Percentiles rank a stretch among this genome's conserved stretches.
Conservation (phyloP, 129 eudicot genomes). For the Centrapalus pauciflorus region DNA sequence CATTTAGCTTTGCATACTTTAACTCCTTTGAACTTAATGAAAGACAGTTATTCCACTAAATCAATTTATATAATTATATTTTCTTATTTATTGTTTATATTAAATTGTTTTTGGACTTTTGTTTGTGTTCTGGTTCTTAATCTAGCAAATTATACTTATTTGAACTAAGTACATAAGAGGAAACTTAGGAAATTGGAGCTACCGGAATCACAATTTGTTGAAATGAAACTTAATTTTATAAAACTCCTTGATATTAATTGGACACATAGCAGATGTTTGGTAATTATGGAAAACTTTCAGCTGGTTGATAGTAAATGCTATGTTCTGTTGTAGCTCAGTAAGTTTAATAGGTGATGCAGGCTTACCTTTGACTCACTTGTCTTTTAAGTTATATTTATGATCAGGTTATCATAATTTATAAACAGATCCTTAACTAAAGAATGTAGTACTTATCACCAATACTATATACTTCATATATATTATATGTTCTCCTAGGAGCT, state of each 20-base stretch:
- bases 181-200: background rate
- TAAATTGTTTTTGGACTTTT: background rate
- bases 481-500: too few species aligned
- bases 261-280: constrained; percentile 12
- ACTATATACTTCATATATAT: too few species aligned
- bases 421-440: too few species aligned
- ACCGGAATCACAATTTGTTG: background rate
- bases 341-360: background rate
- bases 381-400: background rate
- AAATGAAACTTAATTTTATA: background rate
- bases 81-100: background rate
- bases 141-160: constrained; percentile 1
- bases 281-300: constrained; percentile 14
- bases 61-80: too few species aligned
- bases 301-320: background rate
- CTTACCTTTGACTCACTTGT: background rate
- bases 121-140: background rate
- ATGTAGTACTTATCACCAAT: too few species aligned
- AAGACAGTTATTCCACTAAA: too few species aligned
- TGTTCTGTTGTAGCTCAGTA: constrained; percentile 8
- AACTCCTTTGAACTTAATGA: too few species aligned
- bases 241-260: background rate
- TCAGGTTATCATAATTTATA: too few species aligned
- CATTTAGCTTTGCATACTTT: too few species aligned
- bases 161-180: background rate